Conservation (phyloP, 768 basidiomycete genomes). For the Strobilomyces dryophilus region DNA sequence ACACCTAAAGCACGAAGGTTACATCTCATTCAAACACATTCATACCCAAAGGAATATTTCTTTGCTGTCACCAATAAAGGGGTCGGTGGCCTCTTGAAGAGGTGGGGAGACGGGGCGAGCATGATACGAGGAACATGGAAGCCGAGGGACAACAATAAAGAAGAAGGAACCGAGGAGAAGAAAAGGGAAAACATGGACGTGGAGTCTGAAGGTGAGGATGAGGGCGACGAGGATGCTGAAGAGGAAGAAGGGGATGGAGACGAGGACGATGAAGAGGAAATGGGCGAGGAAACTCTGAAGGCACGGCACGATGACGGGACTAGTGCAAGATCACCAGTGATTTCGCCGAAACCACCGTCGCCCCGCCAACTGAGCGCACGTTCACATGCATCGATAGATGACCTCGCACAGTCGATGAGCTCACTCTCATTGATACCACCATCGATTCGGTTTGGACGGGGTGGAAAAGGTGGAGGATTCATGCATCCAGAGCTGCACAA, state of each 20-base stretch:
- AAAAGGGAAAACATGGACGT: slow-evolving; percentile 22
- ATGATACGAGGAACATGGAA: slow-evolving; percentile 76
- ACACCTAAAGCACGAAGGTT: slow-evolving; percentile 74
- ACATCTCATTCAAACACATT: slow-evolving; percentile 79
- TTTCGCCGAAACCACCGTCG: slow-evolving; percentile 16
- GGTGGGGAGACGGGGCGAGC: slow-evolving; percentile 83
- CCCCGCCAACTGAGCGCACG: slow-evolving; percentile 19
- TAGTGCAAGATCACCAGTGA: slow-evolving; percentile 17
- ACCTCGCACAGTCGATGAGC: slow-evolving; percentile 44
- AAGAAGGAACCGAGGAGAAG: slow-evolving; percentile 12
- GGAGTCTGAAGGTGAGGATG: slow-evolving; percentile 16
- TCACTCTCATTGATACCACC: slow-evolving; percentile 60
- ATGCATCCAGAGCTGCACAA: slow-evolving; percentile 32
- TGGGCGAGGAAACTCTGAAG: slow-evolving; percentile 27
- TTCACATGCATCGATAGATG: slow-evolving; percentile 34
- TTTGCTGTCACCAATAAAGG: slow-evolving; percentile 92
- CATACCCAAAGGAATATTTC: slow-evolving; percentile 86
- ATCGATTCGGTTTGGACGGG: slow-evolving; percentile 70
- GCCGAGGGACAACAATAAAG: slow-evolving; percentile 31
- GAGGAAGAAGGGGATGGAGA: slow-evolving; percentile 12
- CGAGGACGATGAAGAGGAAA: slow-evolving; percentile 14
- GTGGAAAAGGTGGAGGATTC: slow-evolving; percentile 55
- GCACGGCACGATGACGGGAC: slow-evolving; percentile 15
- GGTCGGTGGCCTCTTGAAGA: slow-evolving; percentile 71
- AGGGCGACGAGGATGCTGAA: slow-evolving; percentile 9